These are phyloP conservation scores for Metschnikowia baotianmanensis DNA, from an alignment of 805 yeast species.

Conservation along the genomic window DNA sequence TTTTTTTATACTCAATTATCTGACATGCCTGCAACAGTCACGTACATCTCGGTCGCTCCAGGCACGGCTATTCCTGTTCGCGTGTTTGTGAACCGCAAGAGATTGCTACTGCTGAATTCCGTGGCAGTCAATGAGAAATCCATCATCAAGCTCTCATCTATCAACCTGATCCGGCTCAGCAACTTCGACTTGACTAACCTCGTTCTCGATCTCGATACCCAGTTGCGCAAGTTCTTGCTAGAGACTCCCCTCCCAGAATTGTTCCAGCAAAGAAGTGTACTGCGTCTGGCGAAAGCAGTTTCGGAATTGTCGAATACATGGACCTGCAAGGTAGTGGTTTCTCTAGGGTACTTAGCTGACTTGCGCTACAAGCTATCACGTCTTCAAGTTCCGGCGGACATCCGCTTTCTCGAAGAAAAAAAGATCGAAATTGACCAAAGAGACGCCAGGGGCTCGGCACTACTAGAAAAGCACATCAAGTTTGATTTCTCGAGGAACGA, in stretches of 20 bases:
- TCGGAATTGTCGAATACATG: constrained; percentile 18
- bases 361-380: constrained; percentile 17
- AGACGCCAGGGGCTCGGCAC: constrained; percentile 4
- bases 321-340: constrained; percentile 24
- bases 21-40: constrained; percentile 21
- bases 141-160: constrained; percentile 22
- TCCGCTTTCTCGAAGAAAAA: constrained; percentile 14
- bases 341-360: constrained; percentile 20
- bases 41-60: constrained; percentile 20
- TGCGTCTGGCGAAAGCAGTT: constrained; percentile 10
- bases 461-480: constrained; percentile 12
- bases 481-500: constrained; percentile 12
- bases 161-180: constrained; percentile 25
- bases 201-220: constrained; percentile 17
- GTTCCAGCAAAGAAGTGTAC: constrained; percentile 13
- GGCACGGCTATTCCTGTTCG: constrained; percentile 21
- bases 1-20: no score
- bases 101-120: constrained; percentile 18
- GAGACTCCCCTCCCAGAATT: constrained; percentile 10
- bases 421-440: constrained; percentile 10
- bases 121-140: constrained; percentile 26
- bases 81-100: constrained; percentile 24
- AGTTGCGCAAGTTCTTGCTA: constrained; percentile 12
- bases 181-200: constrained; percentile 23
- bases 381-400: constrained; percentile 12